Base-by-base conservation (phyloP, 345 rosid genomes). In the Balakata baccata region DNA sequence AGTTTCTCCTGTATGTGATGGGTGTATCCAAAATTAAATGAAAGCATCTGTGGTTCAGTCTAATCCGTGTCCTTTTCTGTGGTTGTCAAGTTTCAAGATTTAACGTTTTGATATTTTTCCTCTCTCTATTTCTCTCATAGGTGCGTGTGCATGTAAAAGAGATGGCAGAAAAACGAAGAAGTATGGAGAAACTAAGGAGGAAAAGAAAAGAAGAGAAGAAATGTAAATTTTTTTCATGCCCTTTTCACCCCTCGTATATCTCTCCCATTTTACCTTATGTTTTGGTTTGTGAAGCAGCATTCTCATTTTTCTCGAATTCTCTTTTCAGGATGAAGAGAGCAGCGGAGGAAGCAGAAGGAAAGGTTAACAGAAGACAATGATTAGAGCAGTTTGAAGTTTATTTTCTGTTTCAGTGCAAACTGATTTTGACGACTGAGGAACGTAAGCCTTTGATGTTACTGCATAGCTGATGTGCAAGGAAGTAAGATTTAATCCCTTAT, bases 171-270 rank as follows among this genome's bases (percentile, higher is more conserved):
- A 95, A 87, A 74, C 83, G 92, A 41, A 89, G 79, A 50, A 74
- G 79, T 46, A 29, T 83, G 47, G 90, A 83, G 64, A 77, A 38
- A 49, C 65, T 84, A 68, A 89, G 79, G 84, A 92, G 85, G 80
- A 88, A 88, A 74, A 86, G 87, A 76, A 94, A 87, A 83, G 90
- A 87, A 3, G 98, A 91, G 86, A 95, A 92, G 77, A 92, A 84
- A 87, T 83, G 94, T 89, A 85, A 23, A 34, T 17, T 22, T 71
- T 49, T 5, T 17, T n/a, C n/a, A 41, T 22, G 0, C 29, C 52
- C 5, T 41, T 37, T 25, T 18, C 2, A 20, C 1, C 13, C 39
- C 22, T 56, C 1, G 4, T 43, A 29, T 29, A 29, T 60, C 29
- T 29, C 38, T 45, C 11, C 37, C n/a, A 8, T 10, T 51, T 52